phyloP scores from a whole-genome alignment of 371 early-diverging fungal genomes.

The Mortierella sp. region DNA sequence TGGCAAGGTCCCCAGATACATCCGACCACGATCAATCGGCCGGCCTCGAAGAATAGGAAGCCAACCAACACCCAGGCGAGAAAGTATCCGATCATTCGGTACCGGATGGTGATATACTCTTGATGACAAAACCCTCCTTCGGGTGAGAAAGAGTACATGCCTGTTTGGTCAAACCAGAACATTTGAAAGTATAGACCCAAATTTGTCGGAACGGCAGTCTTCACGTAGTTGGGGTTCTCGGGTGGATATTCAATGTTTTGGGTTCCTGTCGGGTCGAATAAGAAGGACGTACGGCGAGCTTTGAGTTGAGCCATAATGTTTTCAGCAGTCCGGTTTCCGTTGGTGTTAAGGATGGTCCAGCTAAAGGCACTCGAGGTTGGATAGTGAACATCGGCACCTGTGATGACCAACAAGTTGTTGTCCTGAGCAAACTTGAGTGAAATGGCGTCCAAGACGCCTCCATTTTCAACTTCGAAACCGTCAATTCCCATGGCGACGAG shows the following conservation, averaged over 20 bases:
- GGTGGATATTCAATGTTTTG: conserved; percentile 62
- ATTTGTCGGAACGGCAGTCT: conserved; percentile 61
- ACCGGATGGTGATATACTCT: conserved; percentile 55
- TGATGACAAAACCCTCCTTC: conserved; percentile 72
- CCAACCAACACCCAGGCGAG: conserved; percentile 65
- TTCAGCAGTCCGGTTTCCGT: conserved; percentile 53
- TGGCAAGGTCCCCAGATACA: conserved; percentile 36
- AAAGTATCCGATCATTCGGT: conserved; percentile 69
- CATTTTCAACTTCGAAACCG: conserved; percentile 78
- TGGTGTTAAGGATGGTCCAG: conserved; percentile 73
- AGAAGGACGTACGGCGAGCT: conserved; percentile 69
- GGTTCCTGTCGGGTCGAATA: conserved; percentile 79
- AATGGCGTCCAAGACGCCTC: conserved; percentile 67
- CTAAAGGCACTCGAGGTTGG: conserved; percentile 67
- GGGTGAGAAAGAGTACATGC: conserved; percentile 76
- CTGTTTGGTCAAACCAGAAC: conserved; percentile 66
- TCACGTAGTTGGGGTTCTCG: conserved; percentile 52
- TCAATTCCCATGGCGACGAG: conserved; percentile 78
- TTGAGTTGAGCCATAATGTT: conserved; percentile 71
- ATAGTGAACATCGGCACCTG: conserved; percentile 78
- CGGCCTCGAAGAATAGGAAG: conserved; percentile 44
- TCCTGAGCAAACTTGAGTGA: conserved; percentile 63
- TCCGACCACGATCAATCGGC: conserved; percentile 36
- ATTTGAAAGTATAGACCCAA: conserved; percentile 70
- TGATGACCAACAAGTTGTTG: conserved; percentile 63